Evolutionary conservation across 2,329 filamentous ascomycete genomes (phyloP), one percentile per base, ranked within the genome.

Genomic region (Lasiodiplodia citricola): DNA sequence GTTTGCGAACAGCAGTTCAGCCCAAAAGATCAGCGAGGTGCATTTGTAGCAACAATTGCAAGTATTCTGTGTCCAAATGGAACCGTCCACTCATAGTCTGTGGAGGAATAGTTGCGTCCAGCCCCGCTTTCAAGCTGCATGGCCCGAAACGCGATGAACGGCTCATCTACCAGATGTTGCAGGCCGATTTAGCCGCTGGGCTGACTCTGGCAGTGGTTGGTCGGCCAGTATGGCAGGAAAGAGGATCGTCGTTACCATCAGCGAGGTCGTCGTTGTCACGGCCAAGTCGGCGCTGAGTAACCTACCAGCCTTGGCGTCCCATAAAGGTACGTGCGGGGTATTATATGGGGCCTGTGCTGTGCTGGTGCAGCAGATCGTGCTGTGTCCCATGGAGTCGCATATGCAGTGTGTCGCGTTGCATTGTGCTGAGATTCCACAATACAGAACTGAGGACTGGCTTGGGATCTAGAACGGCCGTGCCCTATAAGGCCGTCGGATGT

Each of bases 291-390:
- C 28, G 81, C 80, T 11, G 73, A 77, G 62, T 82, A 79, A 72
- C 81, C 83, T 69, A 80, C 84, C 28, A 80, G 80, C 8, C 84
- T 83, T 55, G 78, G 82, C 0, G 80, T 85, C 16, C 74, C 78
- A 11, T 76, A 76, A 16, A 74, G 82, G 8, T 76, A 77, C 31
- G 75, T 80, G 37, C 83, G 80, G 78, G 83, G 82, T 18, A 75
- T 82, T 10, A 70, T 80, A 77, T 31, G 82, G 82, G 2, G 74
- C 77, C 13, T 80, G 80, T 70, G 71, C 83, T 41, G 75, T 78
- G 21, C 75, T 84, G 58, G 70, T 82, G 21, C 76, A 82, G 47
- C 74, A 81, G 6, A 81, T 83, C 70, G 70, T 82, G 31, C 77
- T 83, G 5, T 78, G 75, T 23, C 70, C 31, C 31, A 35, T 35